Evolutionary conservation across 306 rosid species (phyloP).

Genomic region (Sphenostylis stenocarpa): DNA sequence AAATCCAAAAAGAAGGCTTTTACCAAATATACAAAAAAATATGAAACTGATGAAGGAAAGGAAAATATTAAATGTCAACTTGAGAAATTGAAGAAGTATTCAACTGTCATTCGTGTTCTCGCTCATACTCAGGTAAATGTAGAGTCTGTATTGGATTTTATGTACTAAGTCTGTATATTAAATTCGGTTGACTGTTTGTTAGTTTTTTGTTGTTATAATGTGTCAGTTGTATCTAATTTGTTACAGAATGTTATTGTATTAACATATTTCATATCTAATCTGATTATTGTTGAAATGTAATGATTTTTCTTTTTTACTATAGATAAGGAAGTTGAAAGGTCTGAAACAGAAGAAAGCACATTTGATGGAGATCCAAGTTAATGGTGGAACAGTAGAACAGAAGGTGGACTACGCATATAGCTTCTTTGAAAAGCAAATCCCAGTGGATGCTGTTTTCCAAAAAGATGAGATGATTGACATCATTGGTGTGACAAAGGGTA

Average conservation of each 20-base stretch:
- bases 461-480: constrained; percentile 88
- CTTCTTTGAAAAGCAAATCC: constrained; percentile 80
- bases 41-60: constrained; percentile 65
- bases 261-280: neutral
- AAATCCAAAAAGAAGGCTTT: constrained; percentile 85
- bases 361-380: constrained; percentile 85
- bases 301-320: neutral
- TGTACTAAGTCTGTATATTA: no score
- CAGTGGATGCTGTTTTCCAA: constrained; percentile 80
- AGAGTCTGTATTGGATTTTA: neutral
- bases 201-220: no score
- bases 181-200: no score
- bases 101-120: constrained; percentile 65
- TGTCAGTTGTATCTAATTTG: no score
- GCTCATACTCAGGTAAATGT: constrained; percentile 76
- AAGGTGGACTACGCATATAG: constrained; percentile 74
- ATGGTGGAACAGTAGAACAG: constrained; percentile 68
- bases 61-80: constrained; percentile 55
- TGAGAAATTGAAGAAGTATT: constrained; percentile 69
- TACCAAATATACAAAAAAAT: constrained; percentile 56
- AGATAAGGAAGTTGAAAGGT: constrained; percentile 87
- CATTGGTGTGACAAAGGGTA: constrained; percentile 89
- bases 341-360: constrained; percentile 90
- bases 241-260: neutral
- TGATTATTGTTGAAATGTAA: neutral